Evolutionary conservation across 2,329 filamentous ascomycete species (phyloP), one percentile per base, ranked within the genome.

Genomic region (Orbilia oligospora): DNA sequence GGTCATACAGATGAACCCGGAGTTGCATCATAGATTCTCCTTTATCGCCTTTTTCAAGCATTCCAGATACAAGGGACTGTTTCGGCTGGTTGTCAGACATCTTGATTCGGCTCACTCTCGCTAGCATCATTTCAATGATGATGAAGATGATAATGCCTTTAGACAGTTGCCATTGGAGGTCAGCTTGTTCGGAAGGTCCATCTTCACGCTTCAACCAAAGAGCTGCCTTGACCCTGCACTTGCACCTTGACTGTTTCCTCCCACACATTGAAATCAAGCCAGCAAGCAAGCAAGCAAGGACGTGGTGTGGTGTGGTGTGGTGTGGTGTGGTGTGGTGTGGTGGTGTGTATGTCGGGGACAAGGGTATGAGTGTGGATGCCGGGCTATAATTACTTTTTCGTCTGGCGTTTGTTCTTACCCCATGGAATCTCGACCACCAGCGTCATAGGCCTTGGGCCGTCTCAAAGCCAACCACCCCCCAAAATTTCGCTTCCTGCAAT

Each of bases 401-500:
- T n/a, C 22, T 69, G 53, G 44, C 41, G 49, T 48, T 66, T 51
- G 18, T 55, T 12, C 44, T 20, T 58, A 33, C 49, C 67, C 44
- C 63, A 58, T 63, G 73, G 49, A 33, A 51, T 44, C 51, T 41
- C 53, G 30, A 56, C 73, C 61, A 77, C 49, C 73, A 41, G 38
- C 38, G 68, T 77, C 73, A 77, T 76, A 70, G 72, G 72, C 53
- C 70, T 66, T 68, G 72, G 55, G 30, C 30, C 24, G 72, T 66
- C 66, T 71, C 58, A 66, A 70, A 56, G 61, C 51, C 66, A 71
- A 65, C 66, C 66, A 67, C 44, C 63, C 75, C 51, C 33, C 75
- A 44, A 72, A 77, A 70, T 66, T 51, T 76, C 72, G 72, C 65
- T 76, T 76, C 18, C 58, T 63, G 61, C 61, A 68, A 63, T 71